These are phyloP conservation scores for Begonia peltatifolia DNA, from an alignment of 306 rosid species.

Conservation along the genomic window DNA sequence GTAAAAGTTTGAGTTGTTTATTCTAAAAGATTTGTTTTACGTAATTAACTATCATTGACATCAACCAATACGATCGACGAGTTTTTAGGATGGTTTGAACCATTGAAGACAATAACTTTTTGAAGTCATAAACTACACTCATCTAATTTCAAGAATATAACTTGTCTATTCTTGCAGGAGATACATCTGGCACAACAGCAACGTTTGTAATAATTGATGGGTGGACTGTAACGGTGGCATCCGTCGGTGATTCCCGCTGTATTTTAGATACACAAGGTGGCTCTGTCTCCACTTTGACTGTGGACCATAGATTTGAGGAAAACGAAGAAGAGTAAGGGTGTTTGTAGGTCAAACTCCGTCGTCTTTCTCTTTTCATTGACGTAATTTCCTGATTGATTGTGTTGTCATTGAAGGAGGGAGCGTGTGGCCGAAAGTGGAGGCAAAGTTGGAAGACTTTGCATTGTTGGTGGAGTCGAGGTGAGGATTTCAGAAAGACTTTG, in stretches of 20 bases:
- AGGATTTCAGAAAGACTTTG: not conserved
- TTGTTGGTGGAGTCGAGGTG: constrained; percentile 91
- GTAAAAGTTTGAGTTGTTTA: no score
- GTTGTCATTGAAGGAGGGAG: constrained; percentile 23
- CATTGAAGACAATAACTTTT: no score
- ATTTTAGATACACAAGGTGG: constrained; percentile 87
- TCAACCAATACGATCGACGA: no score
- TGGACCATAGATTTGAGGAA: constrained; percentile 94
- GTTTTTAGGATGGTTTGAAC: no score
- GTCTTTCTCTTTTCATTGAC: no score
- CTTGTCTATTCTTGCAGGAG: constrained; percentile 29
- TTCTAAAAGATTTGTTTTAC: no score
- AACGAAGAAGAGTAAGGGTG: constrained; percentile 50
- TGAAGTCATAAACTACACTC: no score
- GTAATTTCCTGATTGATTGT: no score
- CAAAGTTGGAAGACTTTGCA: constrained; percentile 91
- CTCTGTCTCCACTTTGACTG: constrained; percentile 64
- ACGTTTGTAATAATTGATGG: constrained; percentile 91
- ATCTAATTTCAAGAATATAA: no score
- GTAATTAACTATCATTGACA: no score
- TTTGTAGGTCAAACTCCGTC: no score
- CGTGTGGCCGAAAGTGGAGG: constrained; percentile 97
- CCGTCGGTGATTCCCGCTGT: constrained; percentile 96
- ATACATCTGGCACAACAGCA: constrained; percentile 95
- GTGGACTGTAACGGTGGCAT: constrained; percentile 98